These are phyloP conservation scores for Anisogramma anomala DNA, from an alignment of 2,329 filamentous ascomycete species.

Conservation along the genomic window DNA sequence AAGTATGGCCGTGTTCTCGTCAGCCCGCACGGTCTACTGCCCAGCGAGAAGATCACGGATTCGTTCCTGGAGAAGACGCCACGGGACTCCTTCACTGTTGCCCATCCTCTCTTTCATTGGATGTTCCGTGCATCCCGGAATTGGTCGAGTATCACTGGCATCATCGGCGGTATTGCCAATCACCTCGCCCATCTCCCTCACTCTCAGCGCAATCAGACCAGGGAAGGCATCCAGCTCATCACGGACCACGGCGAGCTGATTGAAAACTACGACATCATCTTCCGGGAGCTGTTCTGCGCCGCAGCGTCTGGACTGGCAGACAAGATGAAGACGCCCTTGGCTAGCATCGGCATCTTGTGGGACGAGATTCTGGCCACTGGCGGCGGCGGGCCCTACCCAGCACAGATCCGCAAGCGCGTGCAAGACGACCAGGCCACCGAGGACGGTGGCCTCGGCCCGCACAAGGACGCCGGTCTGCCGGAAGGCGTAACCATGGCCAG, in stretches of 20 bases:
- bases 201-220: constrained; percentile 24
- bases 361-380: constrained; percentile 65
- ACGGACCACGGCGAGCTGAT: constrained; percentile 46
- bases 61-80: constrained; percentile 56
- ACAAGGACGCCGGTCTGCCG: constrained; percentile 2
- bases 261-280: constrained; percentile 61
- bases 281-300: constrained; percentile 74
- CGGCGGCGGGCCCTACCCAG: constrained; percentile 17
- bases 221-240: constrained; percentile 33
- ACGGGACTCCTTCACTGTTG: constrained; percentile 59
- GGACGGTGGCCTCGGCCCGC: constrained; percentile 12
- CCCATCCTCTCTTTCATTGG: constrained; percentile 77
- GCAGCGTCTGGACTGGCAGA: constrained; percentile 64
- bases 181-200: constrained; percentile 48
- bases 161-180: constrained; percentile 60
- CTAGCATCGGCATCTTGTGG: constrained; percentile 57
- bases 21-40: constrained; percentile 56
- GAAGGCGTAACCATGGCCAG: constrained; percentile 10
- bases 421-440: constrained; percentile 5
- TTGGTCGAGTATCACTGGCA: constrained; percentile 56
- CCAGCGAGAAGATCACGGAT: constrained; percentile 66
- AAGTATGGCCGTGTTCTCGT: constrained; percentile 55
- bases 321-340: constrained; percentile 50
- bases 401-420: constrained; percentile 3
- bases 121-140: constrained; percentile 71